phyloP scores from a whole-genome alignment of 805 yeast genomes.

The Kodamaea jinghongensis region DNA sequence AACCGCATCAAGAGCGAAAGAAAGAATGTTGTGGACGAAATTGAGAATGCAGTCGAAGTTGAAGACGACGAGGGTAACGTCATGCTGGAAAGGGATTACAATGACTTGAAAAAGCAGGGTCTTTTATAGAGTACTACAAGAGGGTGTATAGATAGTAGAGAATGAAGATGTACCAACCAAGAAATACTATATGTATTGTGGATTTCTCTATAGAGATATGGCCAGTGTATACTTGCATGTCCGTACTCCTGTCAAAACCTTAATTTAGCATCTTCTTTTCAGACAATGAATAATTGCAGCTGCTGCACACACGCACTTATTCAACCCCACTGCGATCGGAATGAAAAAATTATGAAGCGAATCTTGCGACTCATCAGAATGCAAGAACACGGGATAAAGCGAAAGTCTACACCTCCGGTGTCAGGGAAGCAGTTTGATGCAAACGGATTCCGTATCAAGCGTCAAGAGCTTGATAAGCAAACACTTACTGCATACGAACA shows the following conservation, averaged over 20 bases:
- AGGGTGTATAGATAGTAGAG: too few species aligned
- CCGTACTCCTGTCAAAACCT: too few species aligned
- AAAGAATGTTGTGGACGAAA: slow-evolving; percentile 36
- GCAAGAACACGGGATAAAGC: not conserved
- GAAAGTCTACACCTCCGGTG: slow-evolving; percentile 1
- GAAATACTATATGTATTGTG: too few species aligned
- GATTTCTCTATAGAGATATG: too few species aligned
- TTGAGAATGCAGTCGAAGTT: slow-evolving; percentile 66
- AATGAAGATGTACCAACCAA: too few species aligned
- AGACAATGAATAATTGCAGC: too few species aligned
- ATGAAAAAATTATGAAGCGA: too few species aligned
- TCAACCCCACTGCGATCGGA: too few species aligned
- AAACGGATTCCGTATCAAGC: slow-evolving; percentile 47
- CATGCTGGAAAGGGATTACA: slow-evolving; percentile 77
- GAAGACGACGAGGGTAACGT: slow-evolving; percentile 94
- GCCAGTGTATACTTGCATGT: too few species aligned
- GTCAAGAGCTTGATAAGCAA: slow-evolving; percentile 44
- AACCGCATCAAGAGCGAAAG: slow-evolving; percentile 38
- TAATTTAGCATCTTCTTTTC: too few species aligned
- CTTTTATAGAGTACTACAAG: slow-evolving; percentile 54
- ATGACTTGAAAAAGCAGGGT: slow-evolving; percentile 87
- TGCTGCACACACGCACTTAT: too few species aligned
- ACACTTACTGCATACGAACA: slow-evolving; percentile 40
- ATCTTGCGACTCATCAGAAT: too few species aligned
- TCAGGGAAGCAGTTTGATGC: slow-evolving; percentile 30